Base-by-base conservation (phyloP, 768 basidiomycete species). In the Grammothele lineata region DNA sequence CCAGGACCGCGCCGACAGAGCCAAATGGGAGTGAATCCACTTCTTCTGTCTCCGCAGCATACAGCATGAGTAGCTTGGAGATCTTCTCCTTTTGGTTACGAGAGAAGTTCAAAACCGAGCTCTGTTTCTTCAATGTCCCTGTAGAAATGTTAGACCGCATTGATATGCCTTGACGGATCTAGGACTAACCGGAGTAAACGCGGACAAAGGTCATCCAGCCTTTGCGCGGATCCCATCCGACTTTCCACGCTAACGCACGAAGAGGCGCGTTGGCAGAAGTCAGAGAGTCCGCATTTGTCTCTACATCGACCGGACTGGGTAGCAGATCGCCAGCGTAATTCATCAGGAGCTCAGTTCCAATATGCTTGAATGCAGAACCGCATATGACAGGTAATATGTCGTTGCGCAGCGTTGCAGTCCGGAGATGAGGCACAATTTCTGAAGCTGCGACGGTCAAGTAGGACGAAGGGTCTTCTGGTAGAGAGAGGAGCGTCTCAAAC, bases 181-280 rank as follows among this genome's bases (percentile, higher is more conserved):
- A n/a, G n/a, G n/a, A 63, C 71, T 51, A 62, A 88, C 90, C 91
- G 43, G 90, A 91, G 64, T 93, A 93, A 17, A 93, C 78, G 21
- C 91, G 75, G 32, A 93, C 84, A 61, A 91, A 93, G 2, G 91
- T 92, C 89, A 93, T 91, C 91, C 91, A 93, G 19, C 91, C 91
- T 56, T 75, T 76, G 47, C 69, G 78, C 48, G 81, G 81, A 58
- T 93, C 89, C 90, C 89, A 92, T 24, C 71, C 74, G 18, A 93
- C 91, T 61, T 93, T 93, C 91, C 92, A 93, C 2, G 87, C 91
- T 22, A 93, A 70, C 53, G 84, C 63, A 27, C 77, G 80, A 19
- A 87, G 58, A 1, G 81, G 78, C 0, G 74, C 60, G 44, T 77
- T 76, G 19, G 64, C 55, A 15, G 44, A 25, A 3, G n/a, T n/a